Evolutionary conservation across 2,329 filamentous ascomycete species (phyloP), one percentile per base, ranked within the genome.

Genomic region (Beauveria caledonica): DNA sequence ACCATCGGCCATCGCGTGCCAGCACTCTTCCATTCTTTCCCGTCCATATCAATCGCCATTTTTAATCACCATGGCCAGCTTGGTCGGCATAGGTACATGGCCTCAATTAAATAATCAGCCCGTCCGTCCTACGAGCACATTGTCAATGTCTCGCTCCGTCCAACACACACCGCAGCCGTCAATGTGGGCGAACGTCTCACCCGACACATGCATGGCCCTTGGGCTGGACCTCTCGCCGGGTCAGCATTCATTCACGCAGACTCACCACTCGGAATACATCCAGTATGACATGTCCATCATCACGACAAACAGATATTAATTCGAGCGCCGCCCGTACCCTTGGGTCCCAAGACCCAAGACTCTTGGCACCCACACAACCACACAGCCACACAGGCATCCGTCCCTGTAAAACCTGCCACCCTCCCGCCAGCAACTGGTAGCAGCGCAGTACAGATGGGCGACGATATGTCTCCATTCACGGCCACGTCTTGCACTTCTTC

Each of bases 211-310:
- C 54, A 48, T 39, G 23, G 5, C 8, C 19, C 15, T 27, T 21
- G 33, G 40, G 33, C 15, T n/a, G 15, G 27, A 15, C 15, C 19
- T 27, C 8, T 57, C 29, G 54, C 33, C 29, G 27, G 21, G 54
- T 15, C 25, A 46, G 33, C 33, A 15, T 58, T 58, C 33, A 15
- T 58, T 58, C 51, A 58, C 50, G 56, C 46, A 58, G 51, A 33
- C 29, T 57, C 10, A 15, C n/a, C 5, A 40, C 8, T 33, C 23
- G n/a, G 27, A 7, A 44, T 29, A 19, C 33, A 36, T 36, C 17
- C 17, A 33, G 21, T 36, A 36, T 44, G 2, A 19, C 36, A 10
- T 5, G 21, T 4, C 2, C 17, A n/a, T 48, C 19, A 13, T 7
- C 2, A 25, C 36, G 36, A 13, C 33, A 36, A 5, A 13, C 5